A percentile compares a stretch with the other conserved stretches of the same genome.
Evolutionary conservation across 768 basidiomycete genomes (phyloP).

Genomic region (Vishniacozyma victoriae): DNA sequence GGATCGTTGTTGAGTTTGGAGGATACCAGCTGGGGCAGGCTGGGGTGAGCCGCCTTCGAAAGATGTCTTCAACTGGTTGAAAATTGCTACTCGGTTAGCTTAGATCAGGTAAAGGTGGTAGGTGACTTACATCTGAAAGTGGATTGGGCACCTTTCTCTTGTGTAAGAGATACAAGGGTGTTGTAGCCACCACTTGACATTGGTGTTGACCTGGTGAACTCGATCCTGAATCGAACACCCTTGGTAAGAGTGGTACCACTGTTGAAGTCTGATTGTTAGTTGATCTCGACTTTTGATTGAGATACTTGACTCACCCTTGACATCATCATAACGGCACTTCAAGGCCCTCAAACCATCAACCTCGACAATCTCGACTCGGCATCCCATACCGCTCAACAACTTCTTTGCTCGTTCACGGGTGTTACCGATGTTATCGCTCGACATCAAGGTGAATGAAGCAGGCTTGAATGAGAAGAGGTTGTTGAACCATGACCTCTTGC

Average conservation of each 20-base stretch:
- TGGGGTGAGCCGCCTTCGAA: no score
- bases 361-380: slow-evolving; percentile 62
- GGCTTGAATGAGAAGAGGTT: slow-evolving; percentile 84
- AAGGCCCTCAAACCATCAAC: slow-evolving; percentile 62
- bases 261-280: slow-evolving; percentile 48
- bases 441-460: slow-evolving; percentile 47
- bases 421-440: slow-evolving; percentile 51
- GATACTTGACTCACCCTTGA: slow-evolving; percentile 46
- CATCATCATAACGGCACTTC: slow-evolving; percentile 70
- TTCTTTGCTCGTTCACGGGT: slow-evolving; percentile 70
- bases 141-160: slow-evolving; percentile 81
- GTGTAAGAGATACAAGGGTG: slow-evolving; percentile 61
- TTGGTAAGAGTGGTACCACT: slow-evolving; percentile 59
- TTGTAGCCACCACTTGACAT: slow-evolving; percentile 50
- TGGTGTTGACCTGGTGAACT: slow-evolving; percentile 54
- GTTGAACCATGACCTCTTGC: slow-evolving; percentile 74
- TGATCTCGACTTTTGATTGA: not conserved
- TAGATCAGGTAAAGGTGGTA: no score
- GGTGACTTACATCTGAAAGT: slow-evolving; percentile 59
- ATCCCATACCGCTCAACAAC: slow-evolving; percentile 65
- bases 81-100: no score
- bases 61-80: no score
- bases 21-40: no score
- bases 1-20: no score
- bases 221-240: slow-evolving; percentile 74